Conservation (phyloP, 2,329 filamentous ascomycete species). For the Talaromyces sp. region DNA sequence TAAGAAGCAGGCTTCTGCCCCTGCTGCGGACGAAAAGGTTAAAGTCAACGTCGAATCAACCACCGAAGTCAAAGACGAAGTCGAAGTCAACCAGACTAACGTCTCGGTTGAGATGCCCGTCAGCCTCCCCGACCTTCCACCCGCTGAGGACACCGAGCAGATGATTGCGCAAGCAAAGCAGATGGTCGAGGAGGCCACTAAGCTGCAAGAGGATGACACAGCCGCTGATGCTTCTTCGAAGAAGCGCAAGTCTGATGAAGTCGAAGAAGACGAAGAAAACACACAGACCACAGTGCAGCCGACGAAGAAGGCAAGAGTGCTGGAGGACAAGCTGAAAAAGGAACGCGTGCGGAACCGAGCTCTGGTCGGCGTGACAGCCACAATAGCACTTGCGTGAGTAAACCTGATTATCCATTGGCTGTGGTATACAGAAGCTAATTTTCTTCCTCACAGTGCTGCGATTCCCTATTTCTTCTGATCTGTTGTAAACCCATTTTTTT, state of each 20-base stretch:
- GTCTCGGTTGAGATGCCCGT: conserved; percentile 72
- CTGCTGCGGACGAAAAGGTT: conserved; percentile 45
- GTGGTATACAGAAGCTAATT: neutral
- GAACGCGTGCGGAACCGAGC: conserved; percentile 82
- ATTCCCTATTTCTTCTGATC: conserved; percentile 44
- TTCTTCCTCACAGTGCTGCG: conserved; percentile 29
- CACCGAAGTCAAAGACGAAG: conserved; percentile 48
- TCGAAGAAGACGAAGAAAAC: conserved; percentile 47
- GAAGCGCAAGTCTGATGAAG: conserved; percentile 72
- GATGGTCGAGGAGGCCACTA: conserved; percentile 73
- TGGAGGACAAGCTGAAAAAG: conserved; percentile 75
- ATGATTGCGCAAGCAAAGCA: conserved; percentile 83
- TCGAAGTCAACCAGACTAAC: conserved; percentile 65
- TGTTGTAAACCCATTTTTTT: conserved; percentile 1
- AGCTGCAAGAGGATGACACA: conserved; percentile 34
- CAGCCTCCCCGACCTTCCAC: conserved; percentile 60
- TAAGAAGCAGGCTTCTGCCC: conserved; percentile 18
- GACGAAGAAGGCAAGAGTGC: conserved; percentile 63
- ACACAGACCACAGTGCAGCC: conserved; percentile 40
- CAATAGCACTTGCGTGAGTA: conserved; percentile 84
- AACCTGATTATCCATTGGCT: neutral
- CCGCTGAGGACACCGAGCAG: conserved; percentile 69
- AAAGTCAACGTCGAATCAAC: conserved; percentile 67
- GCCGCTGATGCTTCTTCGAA: conserved; percentile 26
- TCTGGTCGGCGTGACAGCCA: conserved; percentile 78